phyloP scores from a whole-genome alignment of 257 asterid genomes.

The Solanum peruvianum region DNA sequence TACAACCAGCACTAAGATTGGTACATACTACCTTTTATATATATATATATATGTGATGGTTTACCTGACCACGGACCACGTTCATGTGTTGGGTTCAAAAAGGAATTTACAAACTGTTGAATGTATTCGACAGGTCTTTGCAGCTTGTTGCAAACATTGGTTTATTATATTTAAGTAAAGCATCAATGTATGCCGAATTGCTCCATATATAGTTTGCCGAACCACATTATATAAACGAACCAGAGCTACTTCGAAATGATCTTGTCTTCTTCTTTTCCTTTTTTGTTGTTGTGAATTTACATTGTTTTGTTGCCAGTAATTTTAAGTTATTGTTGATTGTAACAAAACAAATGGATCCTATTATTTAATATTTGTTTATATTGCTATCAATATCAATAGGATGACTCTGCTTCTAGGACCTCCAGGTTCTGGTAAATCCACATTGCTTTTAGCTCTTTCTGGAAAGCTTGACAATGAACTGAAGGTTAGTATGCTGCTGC shows the following conservation, averaged over 20 bases:
- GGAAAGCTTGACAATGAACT: conserved; percentile 64
- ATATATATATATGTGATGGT: background rate
- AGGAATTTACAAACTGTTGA: background rate
- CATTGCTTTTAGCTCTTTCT: conserved; percentile 64
- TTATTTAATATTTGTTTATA: background rate
- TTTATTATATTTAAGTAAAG: background rate
- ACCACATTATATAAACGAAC: background rate
- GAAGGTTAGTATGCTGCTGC: conserved; percentile 37
- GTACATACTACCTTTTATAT: background rate
- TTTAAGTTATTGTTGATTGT: background rate
- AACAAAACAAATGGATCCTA: background rate
- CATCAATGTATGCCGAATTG: background rate
- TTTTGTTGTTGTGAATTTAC: background rate
- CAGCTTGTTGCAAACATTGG: background rate
- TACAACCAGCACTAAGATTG: background rate
- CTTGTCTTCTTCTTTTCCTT: background rate
- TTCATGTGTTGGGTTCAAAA: background rate
- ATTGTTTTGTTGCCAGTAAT: background rate
- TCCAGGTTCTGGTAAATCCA: conserved; percentile 89
- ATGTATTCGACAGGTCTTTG: background rate
- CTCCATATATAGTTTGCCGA: background rate
- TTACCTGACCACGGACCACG: background rate
- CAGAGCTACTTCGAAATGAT: background rate
- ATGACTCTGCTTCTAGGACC: conserved; percentile 87
- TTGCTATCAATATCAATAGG: conserved; percentile 24